Conservation (phyloP, 2,329 filamentous ascomycete genomes). For the Claviceps citrina region DNA sequence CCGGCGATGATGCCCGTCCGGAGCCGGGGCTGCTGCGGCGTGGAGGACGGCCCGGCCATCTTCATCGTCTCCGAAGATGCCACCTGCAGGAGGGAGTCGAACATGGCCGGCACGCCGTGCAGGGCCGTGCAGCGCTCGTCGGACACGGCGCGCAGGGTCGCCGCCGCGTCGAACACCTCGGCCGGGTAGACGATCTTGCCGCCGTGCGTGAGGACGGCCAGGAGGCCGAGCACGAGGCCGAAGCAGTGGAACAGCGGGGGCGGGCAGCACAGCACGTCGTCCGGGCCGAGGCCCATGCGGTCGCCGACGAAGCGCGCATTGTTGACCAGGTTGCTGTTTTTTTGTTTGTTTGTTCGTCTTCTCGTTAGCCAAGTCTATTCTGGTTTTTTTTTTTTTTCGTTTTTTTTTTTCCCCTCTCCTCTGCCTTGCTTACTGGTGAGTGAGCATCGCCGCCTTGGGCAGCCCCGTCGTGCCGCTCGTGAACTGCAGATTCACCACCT, state of each 20-base stretch:
- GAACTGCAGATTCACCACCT: constrained; percentile 61
- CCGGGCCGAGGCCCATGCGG: constrained; percentile 51
- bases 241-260: constrained; percentile 80
- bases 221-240: constrained; percentile 60
- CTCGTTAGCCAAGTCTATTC: no score
- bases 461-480: constrained; percentile 60
- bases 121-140: constrained; percentile 57
- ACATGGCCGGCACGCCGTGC: constrained; percentile 75
- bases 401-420: neutral
- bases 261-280: constrained; percentile 63
- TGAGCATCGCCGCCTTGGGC: constrained; percentile 62
- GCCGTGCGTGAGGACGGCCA: constrained; percentile 59
- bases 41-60: no score
- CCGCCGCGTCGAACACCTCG: constrained; percentile 54
- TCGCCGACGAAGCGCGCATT: constrained; percentile 59
- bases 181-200: constrained; percentile 62
- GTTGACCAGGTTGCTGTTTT: constrained; percentile 44
- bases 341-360: no score
- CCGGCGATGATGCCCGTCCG: constrained; percentile 69
- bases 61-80: no score
- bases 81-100: constrained; percentile 52
- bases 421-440: constrained; percentile 48
- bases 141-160: constrained; percentile 50
- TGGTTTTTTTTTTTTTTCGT: no score
- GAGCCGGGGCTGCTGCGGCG: no score